Percentiles rank a stretch among this genome's conserved stretches.
These are phyloP conservation scores for Raphanus sativus DNA, from an alignment of 345 rosid species.

Conservation along the genomic window DNA sequence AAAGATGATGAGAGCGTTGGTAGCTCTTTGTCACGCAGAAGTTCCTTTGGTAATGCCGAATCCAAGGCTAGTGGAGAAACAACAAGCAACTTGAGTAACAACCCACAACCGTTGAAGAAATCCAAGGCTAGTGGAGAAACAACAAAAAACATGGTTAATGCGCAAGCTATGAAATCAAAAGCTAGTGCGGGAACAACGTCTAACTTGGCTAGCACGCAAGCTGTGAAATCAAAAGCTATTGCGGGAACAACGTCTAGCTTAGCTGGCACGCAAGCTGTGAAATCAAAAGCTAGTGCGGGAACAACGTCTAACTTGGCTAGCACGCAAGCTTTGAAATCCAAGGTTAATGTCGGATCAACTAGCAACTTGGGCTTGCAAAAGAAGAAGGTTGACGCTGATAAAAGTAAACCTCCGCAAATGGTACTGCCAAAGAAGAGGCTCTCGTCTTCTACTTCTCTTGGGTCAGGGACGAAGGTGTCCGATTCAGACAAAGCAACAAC, in stretches of 20 bases:
- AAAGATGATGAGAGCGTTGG: conserved; percentile 36
- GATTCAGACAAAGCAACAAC: conserved; percentile 21
- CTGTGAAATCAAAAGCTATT: conserved; percentile 5
- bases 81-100: neutral
- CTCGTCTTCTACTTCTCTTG: conserved; percentile 29
- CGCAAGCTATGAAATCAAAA: conserved; percentile 21
- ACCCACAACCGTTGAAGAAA: conserved; percentile 5
- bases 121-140: conserved; percentile 3
- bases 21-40: conserved; percentile 26
- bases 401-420: conserved; percentile 19
- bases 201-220: conserved; percentile 9
- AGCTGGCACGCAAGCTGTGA: conserved; percentile 3
- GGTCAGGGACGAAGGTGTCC: conserved; percentile 10
- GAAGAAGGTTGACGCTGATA: conserved; percentile 23
- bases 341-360: conserved; percentile 8
- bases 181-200: neutral
- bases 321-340: conserved; percentile 17
- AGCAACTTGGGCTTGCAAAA: conserved; percentile 9
- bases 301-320: neutral
- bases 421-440: conserved; percentile 38
- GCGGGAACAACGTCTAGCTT: neutral
- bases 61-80: conserved; percentile 15
- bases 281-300: conserved; percentile 7
- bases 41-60: conserved; percentile 22
- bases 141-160: neutral